Conservation (phyloP, 352 stramenopile genomes). For the Globisporangium camurandrum region DNA sequence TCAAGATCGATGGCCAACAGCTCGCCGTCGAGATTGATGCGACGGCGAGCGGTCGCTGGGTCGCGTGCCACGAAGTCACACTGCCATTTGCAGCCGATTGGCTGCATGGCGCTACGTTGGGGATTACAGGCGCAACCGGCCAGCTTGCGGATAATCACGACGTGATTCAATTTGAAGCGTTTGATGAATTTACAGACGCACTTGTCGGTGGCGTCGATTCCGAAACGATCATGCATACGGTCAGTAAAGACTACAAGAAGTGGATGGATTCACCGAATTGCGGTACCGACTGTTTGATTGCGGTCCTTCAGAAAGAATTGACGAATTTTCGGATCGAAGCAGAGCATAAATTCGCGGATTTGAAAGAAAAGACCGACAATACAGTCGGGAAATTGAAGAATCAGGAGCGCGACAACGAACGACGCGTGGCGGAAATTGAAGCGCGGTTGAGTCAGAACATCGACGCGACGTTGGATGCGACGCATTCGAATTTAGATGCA, state of each 20-base stretch:
- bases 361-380: conserved; percentile 85
- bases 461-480: conserved; percentile 50
- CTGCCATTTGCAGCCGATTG: conserved; percentile 63
- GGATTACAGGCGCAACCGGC: conserved; percentile 74
- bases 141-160: conserved; percentile 82
- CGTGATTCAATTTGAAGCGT: conserved; percentile 70
- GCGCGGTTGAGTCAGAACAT: conserved; percentile 52
- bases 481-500: conserved; percentile 41
- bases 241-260: conserved; percentile 83
- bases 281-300: conserved; percentile 65
- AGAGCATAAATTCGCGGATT: conserved; percentile 73
- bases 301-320: conserved; percentile 72
- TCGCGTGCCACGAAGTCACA: conserved; percentile 50
- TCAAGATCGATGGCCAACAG: conserved; percentile 55
- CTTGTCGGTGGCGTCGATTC: conserved; percentile 40
- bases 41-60: conserved; percentile 44
- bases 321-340: conserved; percentile 74
- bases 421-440: conserved; percentile 62
- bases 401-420: conserved; percentile 73
- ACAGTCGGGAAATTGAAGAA: conserved; percentile 68
- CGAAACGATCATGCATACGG: conserved; percentile 64
- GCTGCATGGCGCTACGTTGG: conserved; percentile 49
- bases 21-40: conserved; percentile 70
- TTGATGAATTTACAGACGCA: conserved; percentile 44
- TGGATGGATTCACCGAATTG: conserved; percentile 77